Evolutionary conservation across 345 rosid genomes (phyloP).

Genomic region (thale cress (Arabidopsis thaliana)): DNA sequence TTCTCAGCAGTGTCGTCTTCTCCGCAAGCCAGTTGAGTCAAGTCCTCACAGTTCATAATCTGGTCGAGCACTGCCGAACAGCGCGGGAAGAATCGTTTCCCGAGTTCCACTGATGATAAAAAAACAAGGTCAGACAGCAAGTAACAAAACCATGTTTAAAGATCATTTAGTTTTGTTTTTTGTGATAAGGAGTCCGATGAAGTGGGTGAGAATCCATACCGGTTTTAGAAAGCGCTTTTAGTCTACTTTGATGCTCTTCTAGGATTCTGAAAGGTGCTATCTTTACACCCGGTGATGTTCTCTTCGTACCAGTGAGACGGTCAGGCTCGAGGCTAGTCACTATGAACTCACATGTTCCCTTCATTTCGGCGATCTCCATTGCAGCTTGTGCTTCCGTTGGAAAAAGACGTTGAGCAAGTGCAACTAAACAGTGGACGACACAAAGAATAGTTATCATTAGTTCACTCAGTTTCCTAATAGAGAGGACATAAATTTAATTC

Average conservation of each 20-base stretch:
- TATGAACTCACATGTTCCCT: conserved; percentile 65
- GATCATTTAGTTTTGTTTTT: conserved; percentile 14
- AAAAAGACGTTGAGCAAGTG: conserved; percentile 69
- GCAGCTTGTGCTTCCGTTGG: conserved; percentile 83
- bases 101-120: conserved; percentile 68
- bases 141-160: background rate
- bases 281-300: conserved; percentile 56
- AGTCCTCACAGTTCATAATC: conserved; percentile 67
- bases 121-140: conserved; percentile 10
- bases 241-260: conserved; percentile 67
- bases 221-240: conserved; percentile 73
- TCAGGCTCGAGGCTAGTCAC: conserved; percentile 46
- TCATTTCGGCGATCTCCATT: conserved; percentile 73
- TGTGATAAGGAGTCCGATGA: background rate
- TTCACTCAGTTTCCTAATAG: conserved; percentile 11
- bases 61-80: conserved; percentile 65
- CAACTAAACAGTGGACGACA: conserved; percentile 54
- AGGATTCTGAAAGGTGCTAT: conserved; percentile 66
- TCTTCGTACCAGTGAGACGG: conserved; percentile 40
- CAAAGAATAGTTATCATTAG: conserved; percentile 12
- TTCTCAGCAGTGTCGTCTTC: conserved; percentile 59
- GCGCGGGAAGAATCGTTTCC: conserved; percentile 77
- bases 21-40: conserved; percentile 52
- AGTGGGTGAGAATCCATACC: conserved; percentile 52
- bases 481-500: background rate